Percentiles rank a stretch among this genome's conserved stretches.
These are phyloP conservation scores for Mycena rosella DNA, from an alignment of 768 basidiomycete genomes.

Conservation along the genomic window DNA sequence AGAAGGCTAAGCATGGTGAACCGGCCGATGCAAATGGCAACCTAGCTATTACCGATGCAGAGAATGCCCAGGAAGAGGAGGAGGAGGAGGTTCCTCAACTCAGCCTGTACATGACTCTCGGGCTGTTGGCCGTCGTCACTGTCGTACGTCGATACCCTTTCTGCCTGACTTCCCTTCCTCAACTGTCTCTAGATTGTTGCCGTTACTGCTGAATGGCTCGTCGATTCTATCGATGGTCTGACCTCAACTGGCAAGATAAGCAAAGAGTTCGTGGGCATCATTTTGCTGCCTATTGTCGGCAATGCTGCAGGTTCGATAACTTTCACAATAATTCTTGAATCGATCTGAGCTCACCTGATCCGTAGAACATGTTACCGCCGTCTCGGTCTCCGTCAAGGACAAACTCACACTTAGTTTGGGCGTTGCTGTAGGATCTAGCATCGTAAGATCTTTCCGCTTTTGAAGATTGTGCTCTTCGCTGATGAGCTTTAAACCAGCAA, in stretches of 20 bases:
- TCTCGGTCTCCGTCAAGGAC: conserved; percentile 91
- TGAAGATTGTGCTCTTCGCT: conserved; percentile 11
- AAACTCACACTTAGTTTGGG: conserved; percentile 90
- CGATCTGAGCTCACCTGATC: neutral
- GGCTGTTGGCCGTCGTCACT: conserved; percentile 70
- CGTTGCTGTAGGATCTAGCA: conserved; percentile 90
- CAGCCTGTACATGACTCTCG: conserved; percentile 65
- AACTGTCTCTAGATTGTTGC: conserved; percentile 69
- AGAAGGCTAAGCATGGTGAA: conserved; percentile 43
- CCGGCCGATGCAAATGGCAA: conserved; percentile 22
- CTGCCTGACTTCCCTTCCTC: conserved; percentile 40
- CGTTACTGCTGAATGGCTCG: conserved; percentile 78
- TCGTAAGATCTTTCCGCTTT: conserved; percentile 60
- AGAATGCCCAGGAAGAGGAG: conserved; percentile 41
- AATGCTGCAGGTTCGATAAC: conserved; percentile 75
- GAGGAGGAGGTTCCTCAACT: conserved; percentile 67
- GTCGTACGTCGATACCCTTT: conserved; percentile 63
- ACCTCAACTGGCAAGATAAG: conserved; percentile 68
- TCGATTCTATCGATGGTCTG: conserved; percentile 85
- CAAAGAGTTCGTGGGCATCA: conserved; percentile 87
- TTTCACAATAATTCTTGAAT: neutral
- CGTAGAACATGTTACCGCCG: conserved; percentile 89
- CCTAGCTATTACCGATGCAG: conserved; percentile 11
- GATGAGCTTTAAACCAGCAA: conserved; percentile 63
- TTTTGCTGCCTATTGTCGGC: conserved; percentile 91